Evolutionary conservation across 179 eudicot species (phyloP).

Genomic region (Beta lomatogona): DNA sequence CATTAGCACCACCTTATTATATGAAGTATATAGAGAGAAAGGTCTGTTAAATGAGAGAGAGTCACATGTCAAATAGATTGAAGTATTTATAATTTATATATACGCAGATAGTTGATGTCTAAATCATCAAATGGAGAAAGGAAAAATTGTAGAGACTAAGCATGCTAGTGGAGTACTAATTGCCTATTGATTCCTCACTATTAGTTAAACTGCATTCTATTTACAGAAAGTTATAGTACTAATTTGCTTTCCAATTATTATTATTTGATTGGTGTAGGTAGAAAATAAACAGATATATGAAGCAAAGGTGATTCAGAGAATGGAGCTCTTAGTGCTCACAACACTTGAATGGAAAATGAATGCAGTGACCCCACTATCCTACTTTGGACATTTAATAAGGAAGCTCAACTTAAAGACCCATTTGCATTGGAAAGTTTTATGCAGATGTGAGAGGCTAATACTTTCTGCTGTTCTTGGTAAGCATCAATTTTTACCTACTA

Average conservation of each 20-base stretch:
- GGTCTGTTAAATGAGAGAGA: too few species aligned
- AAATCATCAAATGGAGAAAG: background rate
- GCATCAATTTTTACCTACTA: background rate
- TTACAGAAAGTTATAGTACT: background rate
- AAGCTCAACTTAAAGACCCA: slow-evolving; percentile 34
- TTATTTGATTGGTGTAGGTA: slow-evolving; percentile 34
- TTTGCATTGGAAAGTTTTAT: slow-evolving; percentile 36
- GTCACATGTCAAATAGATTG: too few species aligned
- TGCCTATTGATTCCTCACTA: too few species aligned
- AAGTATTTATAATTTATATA: background rate
- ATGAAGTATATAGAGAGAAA: too few species aligned
- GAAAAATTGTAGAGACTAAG: background rate
- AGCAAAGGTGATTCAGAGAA: slow-evolving; percentile 66
- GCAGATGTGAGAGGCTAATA: slow-evolving; percentile 35
- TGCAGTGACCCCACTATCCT: slow-evolving; percentile 70
- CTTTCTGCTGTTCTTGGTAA: slow-evolving; percentile 47
- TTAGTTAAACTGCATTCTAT: too few species aligned
- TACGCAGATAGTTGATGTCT: background rate
- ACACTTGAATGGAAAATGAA: slow-evolving; percentile 75
- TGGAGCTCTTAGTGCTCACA: slow-evolving; percentile 80
- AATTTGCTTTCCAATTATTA: background rate
- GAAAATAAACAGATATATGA: slow-evolving; percentile 57
- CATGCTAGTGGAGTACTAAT: background rate
- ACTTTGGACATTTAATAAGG: slow-evolving; percentile 39
- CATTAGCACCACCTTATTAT: too few species aligned